Evolutionary conservation across 352 stramenopile genomes (phyloP), one percentile per base, ranked within the genome.

Genomic region (Phytophthora tubulina): DNA sequence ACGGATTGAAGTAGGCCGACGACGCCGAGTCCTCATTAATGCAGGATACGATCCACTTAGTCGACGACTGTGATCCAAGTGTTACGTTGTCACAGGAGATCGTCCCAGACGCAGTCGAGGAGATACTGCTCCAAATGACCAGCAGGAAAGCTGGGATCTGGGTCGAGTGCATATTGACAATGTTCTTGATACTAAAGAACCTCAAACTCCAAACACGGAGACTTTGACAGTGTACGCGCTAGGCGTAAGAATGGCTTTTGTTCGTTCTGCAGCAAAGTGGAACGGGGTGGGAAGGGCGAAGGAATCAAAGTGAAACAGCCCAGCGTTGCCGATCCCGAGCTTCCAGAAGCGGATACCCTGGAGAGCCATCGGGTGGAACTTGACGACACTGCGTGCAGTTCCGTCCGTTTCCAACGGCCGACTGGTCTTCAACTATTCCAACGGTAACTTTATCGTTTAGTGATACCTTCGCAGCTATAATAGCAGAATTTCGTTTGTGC

Each of bases 1-100:
- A 57, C n/a, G 78, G 76, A 65, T 82, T 67, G 31, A 86, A 83
- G n/a, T 55, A 70, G 5, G 73, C 73, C 15, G 52, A 64, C 6
- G 66, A 50, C 3, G 30, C 36, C 10, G 48, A 36, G 14, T 48
- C 46, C 3, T 63, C 45, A 14, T 35, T 57, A 35, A 67, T 62
- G 32, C 78, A 86, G 44, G 55, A 46, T 31, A 86, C 57, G 36
- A 49, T 73, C 78, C 78, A 86, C 45, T 79, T 72, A 10, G 60
- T 64, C 10, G 51, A 39, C 6, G 76, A 80, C 31, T 73, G 41
- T 14, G 78, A 74, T 31, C 72, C 61, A 4, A 86, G 70, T 13
- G 56, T 56, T 17, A 67, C 73, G 8, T 49, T 63, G 27, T 82
- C 55, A 21, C 78, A 86, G 8, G 67, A 52, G 17, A 73, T 9